Conservation (phyloP, 805 yeast species). For the Sugiyamaella marilandica region DNA sequence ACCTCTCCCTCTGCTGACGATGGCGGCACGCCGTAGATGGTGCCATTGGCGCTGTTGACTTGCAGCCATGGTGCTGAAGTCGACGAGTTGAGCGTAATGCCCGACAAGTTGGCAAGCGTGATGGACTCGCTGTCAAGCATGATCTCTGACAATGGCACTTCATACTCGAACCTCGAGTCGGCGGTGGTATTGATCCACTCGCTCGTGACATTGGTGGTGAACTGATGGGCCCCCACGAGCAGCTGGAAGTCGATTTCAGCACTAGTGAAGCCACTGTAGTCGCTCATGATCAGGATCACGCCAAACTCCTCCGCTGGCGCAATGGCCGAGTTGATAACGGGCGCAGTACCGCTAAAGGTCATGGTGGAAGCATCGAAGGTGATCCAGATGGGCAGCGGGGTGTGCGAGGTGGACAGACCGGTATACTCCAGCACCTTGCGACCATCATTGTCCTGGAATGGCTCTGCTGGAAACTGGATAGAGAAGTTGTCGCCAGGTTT, state of each 20-base stretch:
- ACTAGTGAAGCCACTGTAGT: constrained; percentile 67
- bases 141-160: constrained; percentile 60
- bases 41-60: constrained; percentile 54
- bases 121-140: constrained; percentile 58
- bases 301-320: constrained; percentile 80
- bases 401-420: constrained; percentile 74
- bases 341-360: constrained; percentile 82
- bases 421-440: constrained; percentile 60
- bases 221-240: constrained; percentile 81
- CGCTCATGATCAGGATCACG: constrained; percentile 74
- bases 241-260: constrained; percentile 65
- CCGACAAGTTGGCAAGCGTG: constrained; percentile 47
- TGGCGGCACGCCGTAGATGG: constrained; percentile 68
- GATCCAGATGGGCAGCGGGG: constrained; percentile 91
- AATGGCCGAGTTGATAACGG: constrained; percentile 73
- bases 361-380: constrained; percentile 56
- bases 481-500: constrained; percentile 63
- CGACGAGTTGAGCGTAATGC: constrained; percentile 53
- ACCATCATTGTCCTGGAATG: constrained; percentile 49
- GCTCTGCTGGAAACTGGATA: constrained; percentile 55
- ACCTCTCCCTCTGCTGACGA: constrained; percentile 36
- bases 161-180: constrained; percentile 47
- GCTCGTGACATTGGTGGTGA: constrained; percentile 60
- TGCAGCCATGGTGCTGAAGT: constrained; percentile 55
- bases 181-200: constrained; percentile 65